Evolutionary conservation across 2,329 filamentous ascomycete genomes (phyloP).

Genomic region (Nigrospora osmanthi): DNA sequence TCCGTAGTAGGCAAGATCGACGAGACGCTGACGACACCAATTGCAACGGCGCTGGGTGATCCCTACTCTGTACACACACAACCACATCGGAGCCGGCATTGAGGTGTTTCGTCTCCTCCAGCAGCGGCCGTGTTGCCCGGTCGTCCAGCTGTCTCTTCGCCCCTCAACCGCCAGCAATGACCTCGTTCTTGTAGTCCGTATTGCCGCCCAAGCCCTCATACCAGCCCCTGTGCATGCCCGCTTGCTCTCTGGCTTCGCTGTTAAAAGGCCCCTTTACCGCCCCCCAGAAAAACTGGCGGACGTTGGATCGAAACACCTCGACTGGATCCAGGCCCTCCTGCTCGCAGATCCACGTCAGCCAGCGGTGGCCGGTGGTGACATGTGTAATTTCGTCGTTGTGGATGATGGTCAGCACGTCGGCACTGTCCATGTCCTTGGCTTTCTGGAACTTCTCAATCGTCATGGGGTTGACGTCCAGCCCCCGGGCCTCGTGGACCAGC

Average conservation of each 20-base stretch:
- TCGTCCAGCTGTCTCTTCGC: too few relatives aligned
- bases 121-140: too few relatives aligned
- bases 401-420: slow-evolving; percentile 30
- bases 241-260: slow-evolving; percentile 30
- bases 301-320: slow-evolving; percentile 33
- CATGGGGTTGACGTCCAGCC: slow-evolving; percentile 36
- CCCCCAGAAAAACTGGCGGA: slow-evolving; percentile 31
- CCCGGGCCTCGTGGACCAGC: slow-evolving; percentile 37
- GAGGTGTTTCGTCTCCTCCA: too few relatives aligned
- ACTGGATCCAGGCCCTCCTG: slow-evolving; percentile 35
- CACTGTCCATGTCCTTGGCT: slow-evolving; percentile 30
- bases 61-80: neutral
- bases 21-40: too few relatives aligned
- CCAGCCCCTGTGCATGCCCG: slow-evolving; percentile 33
- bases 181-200: slow-evolving; percentile 15
- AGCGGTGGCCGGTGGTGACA: slow-evolving; percentile 37
- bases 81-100: neutral
- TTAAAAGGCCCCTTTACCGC: slow-evolving; percentile 35
- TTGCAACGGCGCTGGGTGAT: neutral
- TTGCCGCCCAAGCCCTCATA: slow-evolving; percentile 25
- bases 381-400: slow-evolving; percentile 41
- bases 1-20: too few relatives aligned
- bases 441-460: slow-evolving; percentile 37
- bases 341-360: slow-evolving; percentile 37
- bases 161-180: slow-evolving; percentile 19